Conservation (phyloP, 441 rosid genomes). For the Croton setiger region DNA sequence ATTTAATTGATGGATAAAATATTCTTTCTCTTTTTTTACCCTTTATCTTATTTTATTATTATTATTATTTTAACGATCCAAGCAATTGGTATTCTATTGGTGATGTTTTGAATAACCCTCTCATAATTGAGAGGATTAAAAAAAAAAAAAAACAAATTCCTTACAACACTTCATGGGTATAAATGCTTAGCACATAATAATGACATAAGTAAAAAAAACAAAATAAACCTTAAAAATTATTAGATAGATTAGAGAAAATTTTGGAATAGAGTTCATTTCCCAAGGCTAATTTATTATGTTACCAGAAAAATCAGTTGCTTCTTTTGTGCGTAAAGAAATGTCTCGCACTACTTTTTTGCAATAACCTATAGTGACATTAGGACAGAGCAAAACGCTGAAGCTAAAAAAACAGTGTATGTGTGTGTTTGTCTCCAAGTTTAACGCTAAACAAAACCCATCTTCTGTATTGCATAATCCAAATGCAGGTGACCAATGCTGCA, state of each 20-base stretch:
- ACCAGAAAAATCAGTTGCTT: conserved; percentile 19
- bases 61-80: too few species aligned
- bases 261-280: background rate
- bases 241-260: background rate
- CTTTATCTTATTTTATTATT: too few species aligned
- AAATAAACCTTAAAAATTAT: background rate
- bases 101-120: too few species aligned
- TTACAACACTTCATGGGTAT: too few species aligned
- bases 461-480: background rate
- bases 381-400: background rate
- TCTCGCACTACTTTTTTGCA: background rate
- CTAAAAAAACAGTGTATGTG: background rate
- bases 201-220: too few species aligned
- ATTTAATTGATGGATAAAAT: too few species aligned
- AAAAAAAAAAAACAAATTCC: too few species aligned
- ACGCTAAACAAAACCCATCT: background rate
- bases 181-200: too few species aligned
- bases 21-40: too few species aligned
- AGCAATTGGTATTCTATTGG: too few species aligned
- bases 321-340: conserved; percentile 17
- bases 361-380: background rate
- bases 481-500: background rate
- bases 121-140: too few species aligned
- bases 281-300: background rate
- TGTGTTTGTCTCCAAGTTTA: conserved; percentile 1